These are phyloP conservation scores for Colletotrichum brevisporum DNA, from an alignment of 2,329 filamentous ascomycete species.

Conservation along the genomic window DNA sequence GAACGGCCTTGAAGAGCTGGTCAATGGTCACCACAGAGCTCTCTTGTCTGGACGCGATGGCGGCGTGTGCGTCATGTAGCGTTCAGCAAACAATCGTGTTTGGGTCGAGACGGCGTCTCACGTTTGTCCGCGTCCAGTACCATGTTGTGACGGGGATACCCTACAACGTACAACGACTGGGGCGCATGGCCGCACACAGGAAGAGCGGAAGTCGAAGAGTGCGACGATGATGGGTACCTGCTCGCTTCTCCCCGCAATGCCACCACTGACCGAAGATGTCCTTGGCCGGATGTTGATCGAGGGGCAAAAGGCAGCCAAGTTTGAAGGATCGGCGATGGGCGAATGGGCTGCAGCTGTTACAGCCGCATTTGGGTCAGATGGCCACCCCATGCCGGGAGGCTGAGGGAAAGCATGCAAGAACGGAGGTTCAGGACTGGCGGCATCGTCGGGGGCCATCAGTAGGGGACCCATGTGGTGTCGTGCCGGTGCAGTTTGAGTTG, in stretches of 20 bases:
- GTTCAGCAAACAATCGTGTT: constrained; percentile 28
- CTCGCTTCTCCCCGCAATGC: constrained; percentile 21
- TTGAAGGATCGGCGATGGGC: constrained; percentile 39
- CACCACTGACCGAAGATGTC: constrained; percentile 24
- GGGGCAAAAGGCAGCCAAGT: constrained; percentile 35
- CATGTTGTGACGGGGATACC: constrained; percentile 10
- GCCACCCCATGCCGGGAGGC: constrained; percentile 28
- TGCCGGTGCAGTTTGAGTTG: neutral
- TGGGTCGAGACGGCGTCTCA: constrained; percentile 28
- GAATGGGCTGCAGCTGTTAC: constrained; percentile 32
- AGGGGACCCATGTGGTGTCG: constrained; percentile 5
- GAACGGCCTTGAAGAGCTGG: constrained; percentile 11
- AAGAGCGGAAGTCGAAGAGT: constrained; percentile 19
- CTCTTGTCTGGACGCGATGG: constrained; percentile 11
- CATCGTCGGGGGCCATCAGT: constrained; percentile 15
- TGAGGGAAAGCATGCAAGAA: constrained; percentile 35
- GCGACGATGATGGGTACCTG: constrained; percentile 22
- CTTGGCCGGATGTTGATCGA: constrained; percentile 26
- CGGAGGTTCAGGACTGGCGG: constrained; percentile 24
- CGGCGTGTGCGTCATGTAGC: constrained; percentile 31
- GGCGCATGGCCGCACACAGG: constrained; percentile 2
- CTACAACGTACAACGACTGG: constrained; percentile 28
- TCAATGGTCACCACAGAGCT: constrained; percentile 3
- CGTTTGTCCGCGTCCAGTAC: constrained; percentile 10
- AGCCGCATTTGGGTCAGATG: constrained; percentile 39